phyloP scores from a whole-genome alignment of 129 eudicot species.

The Oenanthe sinensis region DNA sequence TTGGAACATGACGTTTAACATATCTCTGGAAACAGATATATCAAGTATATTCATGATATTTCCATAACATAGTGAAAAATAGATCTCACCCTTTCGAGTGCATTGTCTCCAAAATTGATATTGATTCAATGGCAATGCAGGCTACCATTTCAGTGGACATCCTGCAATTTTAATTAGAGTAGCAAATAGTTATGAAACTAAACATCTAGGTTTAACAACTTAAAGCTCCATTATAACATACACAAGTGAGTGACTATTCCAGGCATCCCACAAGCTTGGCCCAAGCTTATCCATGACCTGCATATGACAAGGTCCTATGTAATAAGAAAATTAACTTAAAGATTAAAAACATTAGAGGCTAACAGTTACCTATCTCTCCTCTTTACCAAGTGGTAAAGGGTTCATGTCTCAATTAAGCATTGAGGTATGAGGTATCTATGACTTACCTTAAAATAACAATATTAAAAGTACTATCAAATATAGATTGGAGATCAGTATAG shows the following conservation, averaged over 20 bases:
- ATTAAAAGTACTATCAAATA: neutral
- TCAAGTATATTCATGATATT: neutral
- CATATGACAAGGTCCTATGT: slow-evolving; percentile 5
- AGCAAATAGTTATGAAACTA: neutral
- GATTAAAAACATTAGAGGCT: neutral
- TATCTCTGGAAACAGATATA: neutral
- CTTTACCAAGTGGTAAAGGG: neutral
- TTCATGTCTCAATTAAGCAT: neutral
- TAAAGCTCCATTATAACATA: slow-evolving; percentile 16
- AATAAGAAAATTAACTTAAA: slow-evolving; percentile 1
- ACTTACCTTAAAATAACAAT: neutral
- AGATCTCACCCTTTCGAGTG: slow-evolving; percentile 73
- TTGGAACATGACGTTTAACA: neutral
- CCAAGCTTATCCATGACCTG: slow-evolving; percentile 97
- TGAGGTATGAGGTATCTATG: neutral
- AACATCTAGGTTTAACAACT: neutral
- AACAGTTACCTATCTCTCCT: neutral
- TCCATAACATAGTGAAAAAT: neutral
- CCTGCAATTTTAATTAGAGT: slow-evolving; percentile 28
- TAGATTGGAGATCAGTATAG: neutral
- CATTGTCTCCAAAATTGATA: slow-evolving; percentile 81
- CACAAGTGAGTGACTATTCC: slow-evolving; percentile 77
- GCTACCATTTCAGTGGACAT: slow-evolving; percentile 94
- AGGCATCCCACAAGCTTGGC: slow-evolving; percentile 89
- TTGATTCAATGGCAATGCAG: slow-evolving; percentile 88